Evolutionary conservation across 2,329 filamentous ascomycete species (phyloP), one percentile per base, ranked within the genome.

Genomic region (Fusarium circinatum): DNA sequence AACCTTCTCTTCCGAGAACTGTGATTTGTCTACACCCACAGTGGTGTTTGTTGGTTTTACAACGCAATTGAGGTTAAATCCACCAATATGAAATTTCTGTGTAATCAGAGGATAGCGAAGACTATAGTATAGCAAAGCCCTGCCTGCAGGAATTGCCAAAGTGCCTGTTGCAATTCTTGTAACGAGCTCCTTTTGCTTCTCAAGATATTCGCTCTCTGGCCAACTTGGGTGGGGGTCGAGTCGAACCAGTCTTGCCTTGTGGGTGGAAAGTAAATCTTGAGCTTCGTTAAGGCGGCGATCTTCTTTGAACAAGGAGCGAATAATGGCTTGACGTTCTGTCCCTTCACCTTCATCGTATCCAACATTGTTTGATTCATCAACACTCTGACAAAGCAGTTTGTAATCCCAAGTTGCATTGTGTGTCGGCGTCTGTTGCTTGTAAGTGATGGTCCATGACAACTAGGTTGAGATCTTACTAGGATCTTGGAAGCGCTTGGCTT

Each of bases 1-100:
- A 45, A 98, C 94, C 82, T 97, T 98, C 78, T 99, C 96, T 83
- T 99, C 96, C 0, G 94, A 96, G 78, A 97, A 97, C 6, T 92
- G 86, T 11, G 89, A 87, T 78, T 96, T 94, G 79, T 99, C 96
- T 12, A 96, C 95, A n/a, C 94, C 95, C 36, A 99, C 93, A 5
- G 94, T 97, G 41, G 95, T 95, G 73, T 97, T 96, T 70, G 93
- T 92, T 6, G 97, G 96, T 79, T 95, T 96, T 86, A 99, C 95
- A 14, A 96, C 87, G 79, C 95, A 98, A 60, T 94, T 94, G 41
- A 98, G 88, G 73, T 95, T 98, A 84, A 99, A 99, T 1, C 95
- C 96, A 55, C 93, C 90, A 49, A 98, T 93, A 20, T 93, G 91
- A 76, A 97, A 94, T 78, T 95, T 97, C 80, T 99, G 96, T 0